Evolutionary conservation across 257 asterid genomes (phyloP), one percentile per base, ranked within the genome.

Genomic region (Jacaranda mimosifolia): DNA sequence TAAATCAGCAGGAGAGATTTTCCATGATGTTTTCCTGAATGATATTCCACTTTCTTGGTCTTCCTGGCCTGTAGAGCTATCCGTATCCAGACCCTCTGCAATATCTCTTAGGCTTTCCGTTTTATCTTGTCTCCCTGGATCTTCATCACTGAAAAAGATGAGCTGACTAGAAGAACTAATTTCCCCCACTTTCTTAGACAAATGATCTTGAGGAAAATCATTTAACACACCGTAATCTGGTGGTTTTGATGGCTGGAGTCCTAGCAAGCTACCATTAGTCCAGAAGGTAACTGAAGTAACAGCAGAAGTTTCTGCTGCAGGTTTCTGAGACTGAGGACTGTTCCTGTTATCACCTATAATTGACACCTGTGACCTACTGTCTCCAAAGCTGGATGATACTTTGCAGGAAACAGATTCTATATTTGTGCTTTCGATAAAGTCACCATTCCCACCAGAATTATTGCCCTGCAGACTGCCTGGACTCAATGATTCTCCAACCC

Each of bases 181-280:
- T 57, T 38, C 46, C 14, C 57, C 81, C 73, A 81, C 79, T 69
- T 74, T 81, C 66, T 39, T 79, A 45, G 45, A 42, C 57, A 15
- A 49, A 65, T 77, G 36, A 73, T 63, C 85, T 72, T 74, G 83
- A 64, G 74, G 42, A 63, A 71, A 77, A 55, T 57, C 68, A 68
- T 80, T 85, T 60, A 68, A 51, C 60, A 73, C 64, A 81, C 86
- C 79, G 79, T 7, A 85, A 83, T 86, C 92, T 3, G 88, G 92
- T 17, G 95, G 95, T 73, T 90, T 90, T 72, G 92, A 88, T 62
- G 95, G 95, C 82, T 85, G 83, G 14, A 90, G 90, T 69, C 95
- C 95, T 17, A 90, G 88, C 78, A 90, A 84, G 62, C 91, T 79
- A 86, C 95, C 95, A 85, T 90, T 90, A 63, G 95, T 90, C 95